Percentiles rank a stretch among this genome's conserved stretches.
Evolutionary conservation across 2,329 filamentous ascomycete genomes (phyloP).

Genomic region (Calonectria pseudoturangicola): DNA sequence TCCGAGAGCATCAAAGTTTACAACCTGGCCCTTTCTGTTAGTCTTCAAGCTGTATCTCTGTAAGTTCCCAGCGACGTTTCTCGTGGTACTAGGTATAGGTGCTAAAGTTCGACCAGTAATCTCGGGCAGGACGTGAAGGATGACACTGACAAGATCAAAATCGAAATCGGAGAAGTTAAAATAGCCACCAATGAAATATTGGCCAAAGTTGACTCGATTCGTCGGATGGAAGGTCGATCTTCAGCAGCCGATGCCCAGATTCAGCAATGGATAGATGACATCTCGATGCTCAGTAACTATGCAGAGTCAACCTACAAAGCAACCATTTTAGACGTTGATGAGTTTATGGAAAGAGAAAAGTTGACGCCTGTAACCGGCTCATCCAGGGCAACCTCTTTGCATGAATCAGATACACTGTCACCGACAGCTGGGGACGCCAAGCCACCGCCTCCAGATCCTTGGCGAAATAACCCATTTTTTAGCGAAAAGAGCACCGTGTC

Average conservation of each 20-base stretch:
- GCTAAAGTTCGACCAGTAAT: not conserved
- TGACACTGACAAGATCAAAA: not conserved
- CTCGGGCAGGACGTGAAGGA: conserved; percentile 6
- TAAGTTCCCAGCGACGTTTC: not conserved
- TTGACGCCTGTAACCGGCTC: not conserved
- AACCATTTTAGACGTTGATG: conserved; percentile 8
- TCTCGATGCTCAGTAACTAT: conserved; percentile 13
- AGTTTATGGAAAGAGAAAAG: not conserved
- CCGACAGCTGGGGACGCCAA: not conserved
- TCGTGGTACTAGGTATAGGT: not conserved
- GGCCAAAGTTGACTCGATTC: not conserved
- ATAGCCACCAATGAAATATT: not conserved
- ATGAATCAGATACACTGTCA: not conserved
- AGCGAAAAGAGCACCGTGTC: not conserved
- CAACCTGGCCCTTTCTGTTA: conserved; percentile 21
- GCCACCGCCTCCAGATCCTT: too few species aligned
- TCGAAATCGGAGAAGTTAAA: not conserved
- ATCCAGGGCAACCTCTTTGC: not conserved
- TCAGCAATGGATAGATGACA: conserved; percentile 16
- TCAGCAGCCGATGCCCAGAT: not conserved
- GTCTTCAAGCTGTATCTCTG: conserved; percentile 27
- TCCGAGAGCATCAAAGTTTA: conserved; percentile 19
- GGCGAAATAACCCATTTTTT: too few species aligned
- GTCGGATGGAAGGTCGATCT: not conserved
- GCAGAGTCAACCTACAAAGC: conserved; percentile 10